Base-by-base conservation (phyloP, 352 stramenopile genomes). In the Pythium phragmiticola region DNA sequence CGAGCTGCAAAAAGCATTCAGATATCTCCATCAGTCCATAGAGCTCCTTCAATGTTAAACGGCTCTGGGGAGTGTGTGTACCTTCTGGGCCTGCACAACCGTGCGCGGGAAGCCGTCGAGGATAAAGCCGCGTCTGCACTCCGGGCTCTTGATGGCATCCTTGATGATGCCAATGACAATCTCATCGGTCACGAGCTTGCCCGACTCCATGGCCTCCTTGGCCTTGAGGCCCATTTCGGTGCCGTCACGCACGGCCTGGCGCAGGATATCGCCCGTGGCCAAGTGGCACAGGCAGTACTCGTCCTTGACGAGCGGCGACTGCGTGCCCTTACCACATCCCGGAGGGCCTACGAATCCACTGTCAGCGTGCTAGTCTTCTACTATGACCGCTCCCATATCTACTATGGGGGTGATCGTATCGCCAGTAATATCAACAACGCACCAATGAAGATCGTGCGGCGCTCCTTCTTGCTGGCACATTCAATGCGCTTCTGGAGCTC, bases 101-200 rank as follows among this genome's bases (percentile, higher is more conserved):
- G 98, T 99, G 67, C 98, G 94, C 51, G 98, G 98, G 80, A 99
- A 99, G 43, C 98, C 98, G 75, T 99, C 98, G 11, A 99, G 82
- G 74, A 99, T 99, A 75, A 99, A 99, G 37, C 98, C 98, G 73
- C 98, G 98, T 63, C 89, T 82, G 83, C 98, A 99, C 48, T 99
- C 98, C 5, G 90, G 87, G 63, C 90, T 91, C 70, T 98, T 87
- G 79, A 99, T 98, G 48, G 97, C 95, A 69, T 99, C 97, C 67
- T 97, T 95, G 71, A 99, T 99, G 78, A 99, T 99, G 46, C 97
- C 98, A 43, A 99, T 97, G 28, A 99, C 97, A 70, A 99, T 98
- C 68, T 99, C 98, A 74, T 99, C 98, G 39, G 87, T 90, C 45
- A 98, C 94, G 49, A 98, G 90, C 33, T 78, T 75, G 39, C 89